Percentiles rank a stretch among this genome's conserved stretches.
Evolutionary conservation across 163 green algal genomes (phyloP).

Genomic region (Volvox carteri): DNA sequence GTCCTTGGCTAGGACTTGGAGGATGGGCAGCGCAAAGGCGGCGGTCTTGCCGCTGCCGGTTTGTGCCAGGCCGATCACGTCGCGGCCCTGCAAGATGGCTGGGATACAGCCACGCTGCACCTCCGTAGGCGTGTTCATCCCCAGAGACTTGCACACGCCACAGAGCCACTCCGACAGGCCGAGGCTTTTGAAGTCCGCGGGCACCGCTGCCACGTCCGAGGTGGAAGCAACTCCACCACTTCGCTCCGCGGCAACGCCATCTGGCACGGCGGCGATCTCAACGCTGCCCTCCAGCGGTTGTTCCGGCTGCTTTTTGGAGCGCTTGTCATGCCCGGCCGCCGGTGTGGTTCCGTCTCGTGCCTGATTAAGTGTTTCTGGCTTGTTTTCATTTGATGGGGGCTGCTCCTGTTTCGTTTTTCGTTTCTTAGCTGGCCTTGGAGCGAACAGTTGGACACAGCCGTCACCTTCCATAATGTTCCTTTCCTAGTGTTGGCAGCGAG

Average conservation of each 20-base stretch:
- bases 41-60: constrained; percentile 96
- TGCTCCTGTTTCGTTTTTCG: constrained; percentile 11
- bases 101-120: constrained; percentile 89
- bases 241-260: constrained; percentile 7
- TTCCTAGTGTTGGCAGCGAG: too few species aligned
- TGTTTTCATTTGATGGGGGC: neutral
- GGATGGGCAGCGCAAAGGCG: constrained; percentile 93
- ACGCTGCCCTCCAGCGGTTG: neutral
- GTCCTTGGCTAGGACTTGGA: constrained; percentile 89
- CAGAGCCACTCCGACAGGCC: constrained; percentile 89
- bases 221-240: constrained; percentile 27
- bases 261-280: neutral
- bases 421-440: constrained; percentile 14
- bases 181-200: constrained; percentile 74
- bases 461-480: constrained; percentile 1
- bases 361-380: neutral
- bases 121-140: constrained; percentile 78
- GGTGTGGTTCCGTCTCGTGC: neutral
- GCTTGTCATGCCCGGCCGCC: neutral
- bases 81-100: constrained; percentile 82
- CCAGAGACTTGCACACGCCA: constrained; percentile 77
- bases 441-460: neutral
- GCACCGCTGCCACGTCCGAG: neutral
- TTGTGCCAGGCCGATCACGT: constrained; percentile 93
- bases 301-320: neutral